Evolutionary conservation across 176 grass and related monocot genomes (phyloP).

Genomic region (Aegilops longissima): DNA sequence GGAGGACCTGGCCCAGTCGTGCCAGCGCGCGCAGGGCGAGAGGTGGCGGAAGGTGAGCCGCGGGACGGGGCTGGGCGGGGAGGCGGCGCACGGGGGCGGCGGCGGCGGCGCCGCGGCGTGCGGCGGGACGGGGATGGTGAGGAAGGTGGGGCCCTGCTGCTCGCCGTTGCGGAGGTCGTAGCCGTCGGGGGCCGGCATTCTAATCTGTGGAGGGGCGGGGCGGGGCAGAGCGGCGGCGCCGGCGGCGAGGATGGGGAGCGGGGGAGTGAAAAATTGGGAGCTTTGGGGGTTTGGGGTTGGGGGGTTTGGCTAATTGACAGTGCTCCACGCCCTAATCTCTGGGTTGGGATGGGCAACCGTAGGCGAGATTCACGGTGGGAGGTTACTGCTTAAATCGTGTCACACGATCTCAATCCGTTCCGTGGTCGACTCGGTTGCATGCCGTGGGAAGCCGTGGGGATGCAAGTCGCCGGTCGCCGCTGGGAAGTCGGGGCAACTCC

Average conservation of each 20-base stretch:
- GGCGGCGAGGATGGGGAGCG: neutral
- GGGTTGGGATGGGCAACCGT: too few species aligned
- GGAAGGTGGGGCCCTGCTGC: neutral
- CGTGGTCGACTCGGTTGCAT: too few species aligned
- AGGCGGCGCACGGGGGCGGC: neutral
- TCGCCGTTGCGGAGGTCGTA: slow-evolving; percentile 8
- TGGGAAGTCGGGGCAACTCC: too few species aligned
- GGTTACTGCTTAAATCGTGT: too few species aligned
- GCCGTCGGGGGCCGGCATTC: neutral
- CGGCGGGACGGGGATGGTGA: neutral
- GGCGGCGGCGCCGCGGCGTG: neutral
- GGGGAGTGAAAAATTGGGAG: neutral
- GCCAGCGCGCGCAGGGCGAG: slow-evolving; percentile 24
- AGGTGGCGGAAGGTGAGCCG: slow-evolving; percentile 33
- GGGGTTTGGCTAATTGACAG: neutral
- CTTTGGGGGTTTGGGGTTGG: neutral
- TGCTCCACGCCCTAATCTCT: too few species aligned
- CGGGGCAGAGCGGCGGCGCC: neutral
- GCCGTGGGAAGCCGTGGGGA: too few species aligned
- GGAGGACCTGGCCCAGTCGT: neutral
- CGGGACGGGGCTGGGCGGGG: neutral
- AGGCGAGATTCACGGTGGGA: too few species aligned
- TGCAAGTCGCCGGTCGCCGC: too few species aligned
- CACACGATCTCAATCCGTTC: too few species aligned
- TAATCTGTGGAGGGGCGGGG: neutral